These are phyloP conservation scores for Teunomyces tritomae DNA, from an alignment of 805 yeast species.

Conservation along the genomic window DNA sequence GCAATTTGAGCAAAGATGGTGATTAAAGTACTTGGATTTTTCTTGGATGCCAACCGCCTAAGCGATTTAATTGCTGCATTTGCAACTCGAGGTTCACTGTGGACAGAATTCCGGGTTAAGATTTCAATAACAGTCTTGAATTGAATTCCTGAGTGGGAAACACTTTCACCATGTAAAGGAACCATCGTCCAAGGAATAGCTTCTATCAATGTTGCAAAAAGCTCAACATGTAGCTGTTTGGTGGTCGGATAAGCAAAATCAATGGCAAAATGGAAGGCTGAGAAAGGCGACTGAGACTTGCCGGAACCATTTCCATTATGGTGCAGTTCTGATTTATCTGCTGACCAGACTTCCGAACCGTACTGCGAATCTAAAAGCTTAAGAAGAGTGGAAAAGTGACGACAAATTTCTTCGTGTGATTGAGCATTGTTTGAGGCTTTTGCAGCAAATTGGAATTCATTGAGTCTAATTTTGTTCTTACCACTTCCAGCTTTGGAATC, in stretches of 20 bases:
- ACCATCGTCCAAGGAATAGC: conserved; percentile 64
- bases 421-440: conserved; percentile 44
- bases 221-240: conserved; percentile 46
- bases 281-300: conserved; percentile 33
- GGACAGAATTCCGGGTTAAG: conserved; percentile 72
- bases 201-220: conserved; percentile 69
- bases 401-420: conserved; percentile 70
- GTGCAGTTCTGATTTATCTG: conserved; percentile 2
- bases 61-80: conserved; percentile 62
- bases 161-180: conserved; percentile 29
- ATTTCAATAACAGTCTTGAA: conserved; percentile 70
- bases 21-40: conserved; percentile 66
- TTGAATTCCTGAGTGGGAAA: conserved; percentile 46
- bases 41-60: conserved; percentile 61
- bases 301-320: conserved; percentile 1
- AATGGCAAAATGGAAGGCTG: conserved; percentile 35
- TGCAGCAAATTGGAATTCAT: conserved; percentile 42
- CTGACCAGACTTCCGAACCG: conserved; percentile 40
- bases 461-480: conserved; percentile 7
- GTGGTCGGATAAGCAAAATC: conserved; percentile 33
- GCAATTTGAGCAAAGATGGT: conserved; percentile 77
- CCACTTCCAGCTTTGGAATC: background rate
- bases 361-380: conserved; percentile 57
- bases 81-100: conserved; percentile 60
- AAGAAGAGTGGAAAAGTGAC: conserved; percentile 52